phyloP scores from a whole-genome alignment of 306 rosid genomes.

The Hylodesmum podocarpum region DNA sequence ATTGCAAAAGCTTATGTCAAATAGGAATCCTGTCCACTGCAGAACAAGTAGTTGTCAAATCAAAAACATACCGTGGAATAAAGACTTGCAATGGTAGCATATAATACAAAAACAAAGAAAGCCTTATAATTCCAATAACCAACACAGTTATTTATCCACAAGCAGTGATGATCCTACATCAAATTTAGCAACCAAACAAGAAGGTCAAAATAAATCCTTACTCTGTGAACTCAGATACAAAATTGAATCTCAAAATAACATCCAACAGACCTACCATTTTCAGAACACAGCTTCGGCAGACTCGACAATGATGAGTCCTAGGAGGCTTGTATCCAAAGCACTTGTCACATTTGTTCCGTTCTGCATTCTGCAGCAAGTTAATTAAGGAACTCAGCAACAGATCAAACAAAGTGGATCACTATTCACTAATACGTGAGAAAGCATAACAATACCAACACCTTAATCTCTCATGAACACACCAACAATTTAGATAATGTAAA shows the following conservation, averaged over 20 bases:
- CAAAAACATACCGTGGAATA: slow-evolving; percentile 60
- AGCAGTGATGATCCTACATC: slow-evolving; percentile 92
- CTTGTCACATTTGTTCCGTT: slow-evolving; percentile 65
- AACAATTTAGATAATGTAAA: neutral
- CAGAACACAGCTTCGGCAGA: slow-evolving; percentile 87
- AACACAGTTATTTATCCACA: slow-evolving; percentile 89
- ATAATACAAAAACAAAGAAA: slow-evolving; percentile 56
- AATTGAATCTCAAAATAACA: neutral
- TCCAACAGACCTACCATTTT: slow-evolving; percentile 75
- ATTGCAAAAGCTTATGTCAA: slow-evolving; percentile 25
- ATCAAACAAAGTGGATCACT: slow-evolving; percentile 11
- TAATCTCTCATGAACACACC: slow-evolving; percentile 9
- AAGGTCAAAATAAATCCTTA: slow-evolving; percentile 1
- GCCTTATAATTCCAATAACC: slow-evolving; percentile 93
- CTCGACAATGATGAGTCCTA: slow-evolving; percentile 93
- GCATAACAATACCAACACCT: slow-evolving; percentile 13
- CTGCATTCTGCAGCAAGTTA: slow-evolving; percentile 44
- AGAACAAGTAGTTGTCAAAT: slow-evolving; percentile 19
- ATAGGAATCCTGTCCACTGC: neutral
- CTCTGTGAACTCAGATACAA: neutral
- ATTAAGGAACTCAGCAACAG: slow-evolving; percentile 4
- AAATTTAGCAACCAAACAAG: slow-evolving; percentile 27
- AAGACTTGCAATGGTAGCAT: slow-evolving; percentile 58
- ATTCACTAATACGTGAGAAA: neutral
- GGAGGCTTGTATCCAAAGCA: slow-evolving; percentile 81